Conservation (phyloP, 164 flowering plant genomes). For the Amborella trichopoda region DNA sequence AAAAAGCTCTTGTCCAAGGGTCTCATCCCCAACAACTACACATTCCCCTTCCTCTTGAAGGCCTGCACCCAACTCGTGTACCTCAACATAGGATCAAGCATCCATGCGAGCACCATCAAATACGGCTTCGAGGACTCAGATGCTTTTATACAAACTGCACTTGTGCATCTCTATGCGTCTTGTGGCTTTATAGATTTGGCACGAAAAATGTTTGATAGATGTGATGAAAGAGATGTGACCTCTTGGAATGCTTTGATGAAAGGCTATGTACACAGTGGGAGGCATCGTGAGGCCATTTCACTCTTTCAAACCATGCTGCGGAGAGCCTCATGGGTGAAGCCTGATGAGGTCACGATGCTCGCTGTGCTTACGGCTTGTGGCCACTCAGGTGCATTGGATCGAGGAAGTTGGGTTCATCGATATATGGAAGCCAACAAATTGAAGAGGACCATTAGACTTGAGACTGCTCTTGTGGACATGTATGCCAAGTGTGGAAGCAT, state of each 20-base stretch:
- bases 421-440: conserved; percentile 13
- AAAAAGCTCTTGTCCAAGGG: conserved; percentile 7
- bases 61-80: conserved; percentile 14
- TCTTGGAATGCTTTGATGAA: conserved; percentile 23
- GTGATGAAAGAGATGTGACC: conserved; percentile 17
- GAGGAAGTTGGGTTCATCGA: conserved; percentile 21
- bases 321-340: conserved; percentile 4
- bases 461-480: conserved; percentile 19
- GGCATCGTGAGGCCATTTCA: conserved; percentile 10
- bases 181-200: conserved; percentile 16
- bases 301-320: conserved; percentile 15
- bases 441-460: conserved; percentile 5
- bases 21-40: conserved; percentile 18
- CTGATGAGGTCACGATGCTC: conserved; percentile 19
- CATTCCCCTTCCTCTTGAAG: conserved; percentile 18
- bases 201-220: conserved; percentile 12
- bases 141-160: conserved; percentile 16
- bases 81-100: conserved; percentile 11
- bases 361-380: conserved; percentile 18
- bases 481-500: conserved; percentile 20
- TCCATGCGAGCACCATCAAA: conserved; percentile 12
- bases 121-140: conserved; percentile 15
- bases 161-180: conserved; percentile 13
- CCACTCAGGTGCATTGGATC: conserved; percentile 17
- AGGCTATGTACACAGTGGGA: conserved; percentile 12